Evolutionary conservation across 768 basidiomycete genomes (phyloP).

Genomic region (Trametes punicea): DNA sequence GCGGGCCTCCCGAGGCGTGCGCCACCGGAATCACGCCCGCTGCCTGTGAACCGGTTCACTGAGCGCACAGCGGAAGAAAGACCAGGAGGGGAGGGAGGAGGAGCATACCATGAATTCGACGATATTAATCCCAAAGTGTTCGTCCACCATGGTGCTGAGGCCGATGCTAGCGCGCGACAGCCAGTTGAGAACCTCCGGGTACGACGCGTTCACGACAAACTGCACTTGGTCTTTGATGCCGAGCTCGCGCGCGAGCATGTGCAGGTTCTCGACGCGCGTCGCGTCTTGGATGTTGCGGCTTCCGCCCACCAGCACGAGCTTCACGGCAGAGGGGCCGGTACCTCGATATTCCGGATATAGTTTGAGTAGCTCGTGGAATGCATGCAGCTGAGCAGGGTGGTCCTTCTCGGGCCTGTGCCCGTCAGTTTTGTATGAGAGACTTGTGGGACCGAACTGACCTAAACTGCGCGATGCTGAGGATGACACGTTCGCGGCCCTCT

Average conservation of each 20-base stretch:
- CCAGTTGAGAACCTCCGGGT: constrained; percentile 63
- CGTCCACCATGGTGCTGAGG: constrained; percentile 95
- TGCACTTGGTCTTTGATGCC: constrained; percentile 61
- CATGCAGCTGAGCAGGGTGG: constrained; percentile 72
- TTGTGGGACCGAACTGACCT: constrained; percentile 47
- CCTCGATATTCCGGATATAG: constrained; percentile 54
- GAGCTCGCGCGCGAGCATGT: constrained; percentile 55
- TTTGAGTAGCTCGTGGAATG: constrained; percentile 59
- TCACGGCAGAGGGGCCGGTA: constrained; percentile 34
- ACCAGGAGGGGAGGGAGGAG: constrained; percentile 3
- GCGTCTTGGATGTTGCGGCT: constrained; percentile 77
- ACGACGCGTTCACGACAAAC: constrained; percentile 84
- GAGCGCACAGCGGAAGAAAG: neutral
- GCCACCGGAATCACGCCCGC: constrained; percentile 91
- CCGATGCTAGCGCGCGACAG: constrained; percentile 79
- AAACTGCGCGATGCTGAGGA: constrained; percentile 92
- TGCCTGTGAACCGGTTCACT: constrained; percentile 48
- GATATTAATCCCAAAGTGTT: constrained; percentile 97
- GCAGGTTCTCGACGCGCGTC: constrained; percentile 60
- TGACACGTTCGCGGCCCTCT: constrained; percentile 52
- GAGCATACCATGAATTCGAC: constrained; percentile 90
- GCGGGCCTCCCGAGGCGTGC: constrained; percentile 90
- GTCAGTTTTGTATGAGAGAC: neutral
- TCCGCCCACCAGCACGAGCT: constrained; percentile 80
- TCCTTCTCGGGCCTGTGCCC: constrained; percentile 77